Percentiles rank a stretch among this genome's conserved stretches.
phyloP scores from a whole-genome alignment of 345 rosid genomes.

The Moringa oleifera region DNA sequence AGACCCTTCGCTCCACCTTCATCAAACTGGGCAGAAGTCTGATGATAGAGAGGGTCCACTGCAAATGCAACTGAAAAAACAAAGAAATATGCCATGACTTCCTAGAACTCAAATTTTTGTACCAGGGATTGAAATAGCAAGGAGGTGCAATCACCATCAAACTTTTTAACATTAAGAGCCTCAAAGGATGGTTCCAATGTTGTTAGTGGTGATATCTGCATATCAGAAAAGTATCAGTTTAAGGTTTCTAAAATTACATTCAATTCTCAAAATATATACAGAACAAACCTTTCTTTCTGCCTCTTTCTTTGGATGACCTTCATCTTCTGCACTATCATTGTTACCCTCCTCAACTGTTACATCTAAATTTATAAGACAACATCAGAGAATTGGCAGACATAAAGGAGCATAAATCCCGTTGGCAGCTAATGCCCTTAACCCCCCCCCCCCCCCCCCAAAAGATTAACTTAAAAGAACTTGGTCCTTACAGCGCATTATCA shows the following conservation, averaged over 20 bases:
- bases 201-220: constrained; percentile 81
- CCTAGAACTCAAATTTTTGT: constrained; percentile 15
- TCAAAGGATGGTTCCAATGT: constrained; percentile 84
- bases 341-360: constrained; percentile 33
- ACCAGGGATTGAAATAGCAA: constrained; percentile 8
- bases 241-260: constrained; percentile 2
- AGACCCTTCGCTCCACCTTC: constrained; percentile 98
- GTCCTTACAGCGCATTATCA: neutral
- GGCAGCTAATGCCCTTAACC: neutral
- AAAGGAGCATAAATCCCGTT: neutral
- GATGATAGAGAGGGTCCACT: constrained; percentile 95
- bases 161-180: constrained; percentile 78
- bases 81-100: constrained; percentile 16
- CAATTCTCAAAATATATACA: constrained; percentile 9
- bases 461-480: no score
- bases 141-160: constrained; percentile 58
- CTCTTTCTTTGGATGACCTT: constrained; percentile 59
- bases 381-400: constrained; percentile 12
- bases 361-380: constrained; percentile 33
- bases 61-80: constrained; percentile 73
- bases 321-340: constrained; percentile 34
- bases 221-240: constrained; percentile 21
- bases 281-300: constrained; percentile 57
- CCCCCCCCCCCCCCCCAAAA: no score
- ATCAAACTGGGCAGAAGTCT: constrained; percentile 95